These are phyloP conservation scores for Aspergillus sergii DNA, from an alignment of 2,329 filamentous ascomycete species.

Conservation along the genomic window DNA sequence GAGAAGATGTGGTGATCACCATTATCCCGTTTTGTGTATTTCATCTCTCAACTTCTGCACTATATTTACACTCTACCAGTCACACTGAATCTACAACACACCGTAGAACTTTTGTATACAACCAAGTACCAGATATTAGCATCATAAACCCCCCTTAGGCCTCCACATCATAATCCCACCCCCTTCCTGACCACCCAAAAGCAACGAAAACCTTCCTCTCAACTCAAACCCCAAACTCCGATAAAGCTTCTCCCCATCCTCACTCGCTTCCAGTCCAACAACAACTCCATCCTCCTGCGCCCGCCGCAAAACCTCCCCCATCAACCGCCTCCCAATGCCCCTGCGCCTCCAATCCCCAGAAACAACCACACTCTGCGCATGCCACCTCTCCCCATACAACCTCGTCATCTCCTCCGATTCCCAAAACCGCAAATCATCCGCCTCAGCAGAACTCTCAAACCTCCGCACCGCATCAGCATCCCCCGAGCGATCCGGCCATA, in stretches of 20 bases:
- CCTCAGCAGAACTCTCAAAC: neutral
- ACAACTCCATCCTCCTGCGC: neutral
- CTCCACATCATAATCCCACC: slow-evolving; percentile 2
- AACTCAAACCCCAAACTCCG: neutral
- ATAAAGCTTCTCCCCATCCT: neutral
- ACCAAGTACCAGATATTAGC: too few species aligned
- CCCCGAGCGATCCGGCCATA: neutral
- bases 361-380: neutral
- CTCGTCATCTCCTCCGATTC: neutral
- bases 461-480: neutral
- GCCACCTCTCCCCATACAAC: neutral
- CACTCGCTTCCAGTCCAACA: neutral
- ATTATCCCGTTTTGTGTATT: neutral
- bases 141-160: neutral
- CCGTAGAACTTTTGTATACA: too few species aligned
- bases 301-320: neutral
- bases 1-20: slow-evolving; percentile 33
- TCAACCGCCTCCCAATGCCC: neutral
- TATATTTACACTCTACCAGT: too few species aligned
- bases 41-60: too few species aligned
- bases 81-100: too few species aligned
- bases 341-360: neutral
- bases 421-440: neutral
- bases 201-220: neutral
- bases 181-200: neutral